These are phyloP conservation scores for Didymella pinodella DNA, from an alignment of 2,329 filamentous ascomycete species.

Conservation along the genomic window DNA sequence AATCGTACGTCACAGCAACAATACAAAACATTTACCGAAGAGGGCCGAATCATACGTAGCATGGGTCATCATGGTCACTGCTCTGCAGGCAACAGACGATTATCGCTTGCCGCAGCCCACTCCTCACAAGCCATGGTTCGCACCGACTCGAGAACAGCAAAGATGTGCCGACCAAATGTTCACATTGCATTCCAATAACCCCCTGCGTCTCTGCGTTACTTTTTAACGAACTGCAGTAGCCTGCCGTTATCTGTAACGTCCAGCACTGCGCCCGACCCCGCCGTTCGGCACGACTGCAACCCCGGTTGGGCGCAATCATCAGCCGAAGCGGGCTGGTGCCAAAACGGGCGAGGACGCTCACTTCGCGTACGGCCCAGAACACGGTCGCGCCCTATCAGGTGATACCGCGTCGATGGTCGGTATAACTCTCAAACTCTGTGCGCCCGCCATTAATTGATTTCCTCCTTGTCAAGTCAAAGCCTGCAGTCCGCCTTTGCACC, in stretches of 20 bases:
- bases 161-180: slow-evolving; percentile 11
- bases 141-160: slow-evolving; percentile 2
- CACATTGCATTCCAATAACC: slow-evolving; percentile 15
- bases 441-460: no score
- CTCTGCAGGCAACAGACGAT: background rate
- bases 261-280: slow-evolving; percentile 1
- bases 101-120: background rate
- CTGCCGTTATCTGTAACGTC: slow-evolving; percentile 16
- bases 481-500: no score
- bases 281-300: background rate
- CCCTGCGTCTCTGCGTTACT: slow-evolving; percentile 16
- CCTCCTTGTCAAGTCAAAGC: no score
- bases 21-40: background rate
- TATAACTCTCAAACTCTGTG: slow-evolving; percentile 2
- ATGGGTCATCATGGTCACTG: background rate
- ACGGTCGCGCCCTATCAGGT: slow-evolving; percentile 42
- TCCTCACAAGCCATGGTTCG: background rate
- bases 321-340: background rate
- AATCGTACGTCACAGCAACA: slow-evolving; percentile 1
- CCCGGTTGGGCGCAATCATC: background rate
- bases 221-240: slow-evolving; percentile 9
- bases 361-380: slow-evolving; percentile 18
- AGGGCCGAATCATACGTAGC: background rate
- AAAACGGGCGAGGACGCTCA: slow-evolving; percentile 2
- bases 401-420: slow-evolving; percentile 39